phyloP scores from a whole-genome alignment of 2,329 filamentous ascomycete genomes.

The Chaetomium olivaceum region DNA sequence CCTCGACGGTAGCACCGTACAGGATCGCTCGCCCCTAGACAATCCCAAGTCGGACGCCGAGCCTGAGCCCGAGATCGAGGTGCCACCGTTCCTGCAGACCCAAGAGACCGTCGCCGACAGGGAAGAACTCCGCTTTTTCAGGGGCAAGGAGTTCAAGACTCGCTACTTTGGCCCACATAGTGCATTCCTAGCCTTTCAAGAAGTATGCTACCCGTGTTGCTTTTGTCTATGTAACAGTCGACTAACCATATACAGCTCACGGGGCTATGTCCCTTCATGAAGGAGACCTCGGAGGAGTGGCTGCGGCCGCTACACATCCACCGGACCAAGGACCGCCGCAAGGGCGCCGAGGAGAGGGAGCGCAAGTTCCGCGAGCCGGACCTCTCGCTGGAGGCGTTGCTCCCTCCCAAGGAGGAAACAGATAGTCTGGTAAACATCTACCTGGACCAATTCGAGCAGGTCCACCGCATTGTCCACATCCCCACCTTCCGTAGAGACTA shows the following conservation, averaged over 20 bases:
- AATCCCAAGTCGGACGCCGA: slow-evolving; percentile 26
- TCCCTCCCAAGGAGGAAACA: slow-evolving; percentile 39
- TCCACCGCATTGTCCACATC: slow-evolving; percentile 56
- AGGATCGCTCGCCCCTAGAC: slow-evolving; percentile 34
- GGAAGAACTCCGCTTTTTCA: slow-evolving; percentile 58
- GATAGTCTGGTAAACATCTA: slow-evolving; percentile 41
- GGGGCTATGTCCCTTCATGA: slow-evolving; percentile 62
- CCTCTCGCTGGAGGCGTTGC: slow-evolving; percentile 50
- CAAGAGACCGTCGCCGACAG: slow-evolving; percentile 45
- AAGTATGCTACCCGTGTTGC: slow-evolving; percentile 38
- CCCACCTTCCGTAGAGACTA: slow-evolving; percentile 59
- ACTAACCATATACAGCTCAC: slow-evolving; percentile 42
- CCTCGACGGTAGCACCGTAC: slow-evolving; percentile 55
- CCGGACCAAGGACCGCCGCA: slow-evolving; percentile 55
- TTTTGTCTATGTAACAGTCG: neutral
- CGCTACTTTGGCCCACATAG: slow-evolving; percentile 63
- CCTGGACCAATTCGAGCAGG: slow-evolving; percentile 43
- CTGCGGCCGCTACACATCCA: slow-evolving; percentile 59
- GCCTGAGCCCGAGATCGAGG: slow-evolving; percentile 27
- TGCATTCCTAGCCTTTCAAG: slow-evolving; percentile 60
- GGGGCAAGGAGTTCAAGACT: slow-evolving; percentile 60
- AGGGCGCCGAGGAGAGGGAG: slow-evolving; percentile 55
- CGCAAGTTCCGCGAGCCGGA: slow-evolving; percentile 51
- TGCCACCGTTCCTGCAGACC: slow-evolving; percentile 39
- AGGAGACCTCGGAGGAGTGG: slow-evolving; percentile 63